These are phyloP conservation scores for Pyrenula aspistea DNA, from an alignment of 495 filamentous ascomycete species.

Conservation along the genomic window DNA sequence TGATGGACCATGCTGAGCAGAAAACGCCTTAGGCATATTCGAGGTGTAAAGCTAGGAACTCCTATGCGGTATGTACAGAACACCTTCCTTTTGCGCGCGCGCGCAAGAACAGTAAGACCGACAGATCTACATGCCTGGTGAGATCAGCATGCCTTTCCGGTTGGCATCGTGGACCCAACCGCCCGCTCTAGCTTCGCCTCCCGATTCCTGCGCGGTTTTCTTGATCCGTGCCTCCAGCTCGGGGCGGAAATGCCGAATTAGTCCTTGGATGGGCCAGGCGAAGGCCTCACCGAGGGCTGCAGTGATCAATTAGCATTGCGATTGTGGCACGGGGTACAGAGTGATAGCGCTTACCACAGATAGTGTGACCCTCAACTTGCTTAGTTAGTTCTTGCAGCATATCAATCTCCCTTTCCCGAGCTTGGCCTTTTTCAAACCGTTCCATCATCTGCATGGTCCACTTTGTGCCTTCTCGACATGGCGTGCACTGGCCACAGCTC, in stretches of 20 bases:
- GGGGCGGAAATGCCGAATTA: slow-evolving; percentile 94
- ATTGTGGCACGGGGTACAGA: neutral
- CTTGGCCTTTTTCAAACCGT: slow-evolving; percentile 83
- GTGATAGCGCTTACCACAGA: slow-evolving; percentile 54
- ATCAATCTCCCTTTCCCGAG: slow-evolving; percentile 84
- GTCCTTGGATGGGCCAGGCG: slow-evolving; percentile 94
- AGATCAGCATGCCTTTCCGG: slow-evolving; percentile 69
- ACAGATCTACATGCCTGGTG: slow-evolving; percentile 54
- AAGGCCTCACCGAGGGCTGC: slow-evolving; percentile 88
- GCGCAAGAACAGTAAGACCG: too few relatives aligned
- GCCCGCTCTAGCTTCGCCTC: slow-evolving; percentile 65
- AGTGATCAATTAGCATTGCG: neutral
- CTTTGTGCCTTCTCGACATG: slow-evolving; percentile 92
- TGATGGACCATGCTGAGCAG: too few relatives aligned
- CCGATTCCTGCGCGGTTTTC: slow-evolving; percentile 53
- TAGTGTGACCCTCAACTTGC: slow-evolving; percentile 98
- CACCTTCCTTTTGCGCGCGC: too few relatives aligned
- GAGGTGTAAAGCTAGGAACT: too few relatives aligned
- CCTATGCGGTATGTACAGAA: too few relatives aligned
- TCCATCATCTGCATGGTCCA: slow-evolving; percentile 99
- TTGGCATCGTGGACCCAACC: slow-evolving; percentile 72
- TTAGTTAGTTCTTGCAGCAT: slow-evolving; percentile 99
- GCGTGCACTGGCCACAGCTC: slow-evolving; percentile 95
- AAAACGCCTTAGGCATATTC: too few relatives aligned
- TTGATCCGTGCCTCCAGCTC: slow-evolving; percentile 84